Evolutionary conservation across 768 basidiomycete genomes (phyloP), one percentile per base, ranked within the genome.

Genomic region (Mycena epipterygia): DNA sequence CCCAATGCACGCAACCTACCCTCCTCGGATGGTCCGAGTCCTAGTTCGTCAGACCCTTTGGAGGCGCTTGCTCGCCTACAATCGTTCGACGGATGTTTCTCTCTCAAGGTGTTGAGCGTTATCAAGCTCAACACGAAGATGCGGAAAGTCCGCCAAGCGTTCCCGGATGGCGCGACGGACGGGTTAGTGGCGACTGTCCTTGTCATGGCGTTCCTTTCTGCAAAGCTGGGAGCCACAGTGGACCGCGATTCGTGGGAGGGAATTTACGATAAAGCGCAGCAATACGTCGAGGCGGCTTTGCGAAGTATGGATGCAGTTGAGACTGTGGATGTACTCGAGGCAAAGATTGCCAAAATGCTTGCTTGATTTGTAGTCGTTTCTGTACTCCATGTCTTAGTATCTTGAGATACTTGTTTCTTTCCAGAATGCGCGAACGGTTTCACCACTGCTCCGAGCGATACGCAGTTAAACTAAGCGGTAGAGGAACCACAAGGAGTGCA

Each of bases 51-150:
- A 6, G 73, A 74, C 52, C 48, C 61, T 14, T 41, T 74, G 48
- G 71, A 74, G 44, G 59, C 55, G 25, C 71, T 74, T 6, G 73
- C 73, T 17, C 71, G 73, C 23, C 19, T 72, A 14, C 73, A 74
- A 30, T 19, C 67, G 17, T 74, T 74, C 48, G 64, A 72, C 55
- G 73, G 70, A 19, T 32, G 64, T 25, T 74, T 74, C 49, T 66
- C 71, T 21, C 60, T 69, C 29, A 51, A 57, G 21, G 63, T 71
- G 6, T 59, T 74, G 19, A 32, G 17, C n/a, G 41, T 74, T 63
- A 29, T 74, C 62, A 68, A 58, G 13, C 67, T 68, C 29, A 59
- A 35, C 17, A 25, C 59, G n/a, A 64, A 64, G 27, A 51, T 67
- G 13, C 12, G 61, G n/a, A 48, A 39, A 2, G 67, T 68, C 13